These are phyloP conservation scores for Colletotrichum cereale DNA, from an alignment of 2,329 filamentous ascomycete genomes.

Conservation along the genomic window DNA sequence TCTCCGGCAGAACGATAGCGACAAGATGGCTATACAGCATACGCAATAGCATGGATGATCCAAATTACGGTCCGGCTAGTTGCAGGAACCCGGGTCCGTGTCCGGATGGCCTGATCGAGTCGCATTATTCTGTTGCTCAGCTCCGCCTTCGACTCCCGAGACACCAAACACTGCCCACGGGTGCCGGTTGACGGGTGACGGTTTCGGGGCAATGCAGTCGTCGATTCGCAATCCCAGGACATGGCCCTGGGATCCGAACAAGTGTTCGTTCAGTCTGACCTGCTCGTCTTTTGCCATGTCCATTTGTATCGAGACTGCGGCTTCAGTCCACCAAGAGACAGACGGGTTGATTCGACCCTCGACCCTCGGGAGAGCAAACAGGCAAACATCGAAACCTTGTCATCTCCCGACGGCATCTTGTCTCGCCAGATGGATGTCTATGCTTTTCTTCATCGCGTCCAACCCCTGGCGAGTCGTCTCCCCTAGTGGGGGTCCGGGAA, in stretches of 20 bases:
- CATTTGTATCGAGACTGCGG: neutral
- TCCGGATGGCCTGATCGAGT: neutral
- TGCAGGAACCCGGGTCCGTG: slow-evolving; percentile 12
- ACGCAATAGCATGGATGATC: neutral
- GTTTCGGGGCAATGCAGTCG: slow-evolving; percentile 33
- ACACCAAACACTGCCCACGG: slow-evolving; percentile 35
- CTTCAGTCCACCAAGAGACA: neutral
- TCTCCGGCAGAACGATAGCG: neutral
- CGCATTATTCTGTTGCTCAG: slow-evolving; percentile 11
- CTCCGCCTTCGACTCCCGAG: slow-evolving; percentile 34
- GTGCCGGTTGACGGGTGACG: slow-evolving; percentile 17
- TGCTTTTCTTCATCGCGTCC: slow-evolving; percentile 27
- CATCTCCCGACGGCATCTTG: slow-evolving; percentile 3
- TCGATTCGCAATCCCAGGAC: slow-evolving; percentile 34
- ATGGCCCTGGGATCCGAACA: slow-evolving; percentile 23
- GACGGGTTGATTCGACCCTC: neutral
- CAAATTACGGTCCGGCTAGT: slow-evolving; percentile 22
- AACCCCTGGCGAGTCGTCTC: slow-evolving; percentile 15
- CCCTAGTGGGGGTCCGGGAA: slow-evolving; percentile 26
- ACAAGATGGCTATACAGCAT: neutral
- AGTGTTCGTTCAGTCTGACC: neutral
- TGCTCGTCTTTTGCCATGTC: neutral
- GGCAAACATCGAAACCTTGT: neutral
- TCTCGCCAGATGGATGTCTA: slow-evolving; percentile 4
- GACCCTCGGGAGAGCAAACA: neutral